Percentiles rank a stretch among this genome's conserved stretches.
Evolutionary conservation across 495 filamentous ascomycete genomes (phyloP).

Genomic region (Trichocladium uniseriatum): DNA sequence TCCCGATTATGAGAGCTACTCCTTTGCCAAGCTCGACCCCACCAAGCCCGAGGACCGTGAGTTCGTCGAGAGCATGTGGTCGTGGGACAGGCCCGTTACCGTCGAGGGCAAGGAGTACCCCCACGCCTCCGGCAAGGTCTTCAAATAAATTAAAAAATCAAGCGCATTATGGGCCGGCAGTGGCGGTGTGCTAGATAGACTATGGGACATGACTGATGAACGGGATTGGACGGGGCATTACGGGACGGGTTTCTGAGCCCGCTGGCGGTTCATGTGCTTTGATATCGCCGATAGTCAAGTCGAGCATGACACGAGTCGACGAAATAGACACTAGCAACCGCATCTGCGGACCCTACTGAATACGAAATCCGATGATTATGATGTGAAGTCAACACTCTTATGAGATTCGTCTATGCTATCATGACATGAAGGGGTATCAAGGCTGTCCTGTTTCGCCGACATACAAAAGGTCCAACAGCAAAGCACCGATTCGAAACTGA

Average conservation of each 20-base stretch:
- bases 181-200: slow-evolving; percentile 21
- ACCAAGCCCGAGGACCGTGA: slow-evolving; percentile 71
- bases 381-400: not conserved
- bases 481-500: not conserved
- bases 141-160: slow-evolving; percentile 64
- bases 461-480: not conserved
- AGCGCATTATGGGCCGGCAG: slow-evolving; percentile 12
- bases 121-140: slow-evolving; percentile 79
- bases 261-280: slow-evolving; percentile 18
- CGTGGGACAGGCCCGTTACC: slow-evolving; percentile 67
- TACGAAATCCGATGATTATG: slow-evolving; percentile 6
- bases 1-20: slow-evolving; percentile 94
- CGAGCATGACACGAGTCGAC: slow-evolving; percentile 17
- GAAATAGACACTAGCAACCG: slow-evolving; percentile 20
- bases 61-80: slow-evolving; percentile 80
- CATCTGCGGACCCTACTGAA: slow-evolving; percentile 5
- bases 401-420: not conserved
- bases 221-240: slow-evolving; percentile 19
- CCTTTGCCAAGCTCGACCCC: slow-evolving; percentile 90
- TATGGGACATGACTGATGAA: slow-evolving; percentile 32
- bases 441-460: no score
- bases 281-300: slow-evolving; percentile 19
- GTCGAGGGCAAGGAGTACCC: slow-evolving; percentile 71
- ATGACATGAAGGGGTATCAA: not conserved
- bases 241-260: slow-evolving; percentile 16